Conservation (phyloP, 108 stramenopile genomes). For the Skeletonema potamos region DNA sequence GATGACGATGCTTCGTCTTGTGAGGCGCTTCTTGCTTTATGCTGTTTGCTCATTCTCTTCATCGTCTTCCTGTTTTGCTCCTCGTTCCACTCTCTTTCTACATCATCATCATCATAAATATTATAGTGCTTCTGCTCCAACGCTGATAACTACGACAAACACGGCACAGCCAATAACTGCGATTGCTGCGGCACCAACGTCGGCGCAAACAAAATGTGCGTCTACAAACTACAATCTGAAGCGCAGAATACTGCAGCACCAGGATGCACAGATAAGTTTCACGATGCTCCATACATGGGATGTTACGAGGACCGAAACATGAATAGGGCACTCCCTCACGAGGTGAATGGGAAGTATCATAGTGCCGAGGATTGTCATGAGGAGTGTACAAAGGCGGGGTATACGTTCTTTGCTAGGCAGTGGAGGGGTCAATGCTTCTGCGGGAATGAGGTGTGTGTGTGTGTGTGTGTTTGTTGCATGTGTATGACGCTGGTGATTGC, state of each 20-base stretch:
- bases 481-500: background rate
- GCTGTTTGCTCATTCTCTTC: too few species aligned
- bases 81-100: too few species aligned
- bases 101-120: too few species aligned
- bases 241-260: background rate
- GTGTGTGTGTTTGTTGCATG: background rate
- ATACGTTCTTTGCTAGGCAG: conserved; percentile 11
- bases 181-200: conserved; percentile 30
- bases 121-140: conserved; percentile 12
- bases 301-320: background rate
- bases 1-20: background rate
- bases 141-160: conserved; percentile 1
- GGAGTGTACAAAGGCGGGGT: conserved; percentile 8
- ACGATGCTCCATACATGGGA: conserved; percentile 1
- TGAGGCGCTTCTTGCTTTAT: too few species aligned
- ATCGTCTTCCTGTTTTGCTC: too few species aligned
- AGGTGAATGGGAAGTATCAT: background rate
- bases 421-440: conserved; percentile 34
- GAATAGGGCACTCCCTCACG: background rate
- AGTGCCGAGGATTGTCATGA: conserved; percentile 4
- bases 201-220: conserved; percentile 18
- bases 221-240: background rate
- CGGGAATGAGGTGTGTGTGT: background rate
- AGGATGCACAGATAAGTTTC: background rate
- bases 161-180: conserved; percentile 9